Base-by-base conservation (phyloP, 805 yeast genomes). In the Sungouiozyma ichnusensis region DNA sequence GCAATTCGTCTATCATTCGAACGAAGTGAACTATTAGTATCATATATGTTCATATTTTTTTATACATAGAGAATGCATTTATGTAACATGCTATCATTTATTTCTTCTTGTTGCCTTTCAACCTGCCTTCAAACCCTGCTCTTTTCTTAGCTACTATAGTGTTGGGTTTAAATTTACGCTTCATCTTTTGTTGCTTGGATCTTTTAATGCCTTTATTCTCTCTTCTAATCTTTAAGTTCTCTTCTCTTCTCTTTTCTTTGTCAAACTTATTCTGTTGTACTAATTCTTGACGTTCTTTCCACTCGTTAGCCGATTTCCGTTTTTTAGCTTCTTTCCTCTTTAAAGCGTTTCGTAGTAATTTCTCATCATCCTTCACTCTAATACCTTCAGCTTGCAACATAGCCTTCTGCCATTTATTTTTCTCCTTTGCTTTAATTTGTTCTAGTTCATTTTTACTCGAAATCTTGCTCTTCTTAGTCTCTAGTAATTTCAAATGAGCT, bases 101-200 rank as follows among this genome's bases (percentile, higher is more conserved):
- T 18, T 42, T 27, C 16, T 54, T 54, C 42, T 56, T 58, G 32
- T 57, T 60, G 31, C 65, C 59, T 36, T 63, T 64, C 42, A 59
- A 44, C 27, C 74, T 67, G 18, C 97, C 96, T 68, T 87, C 96
- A 60, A 87, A 87, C 1, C 97, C 97, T n/a, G 96, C 94, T 60
- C 92, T 67, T 56, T 58, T 57, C 49, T 58, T 69, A 47, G 76
- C 73, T 42, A 67, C 69, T 20, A 71, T 70, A 16, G 65, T 63
- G 32, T 8, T 11, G 11, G 32, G n/a, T 33, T 76, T 76, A 60
- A 77, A 80, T 55, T 78, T 76, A 59, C 76, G 75, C 50, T 72
- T 66, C 67, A 77, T 77, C 62, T 77, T 81, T 40, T 74, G 76
- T 62, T 79, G 85, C 43, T 84, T 73, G 59, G 82, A 83, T 50